Base-by-base conservation (phyloP, 805 yeast species). In the Monosporozyma servazzii region DNA sequence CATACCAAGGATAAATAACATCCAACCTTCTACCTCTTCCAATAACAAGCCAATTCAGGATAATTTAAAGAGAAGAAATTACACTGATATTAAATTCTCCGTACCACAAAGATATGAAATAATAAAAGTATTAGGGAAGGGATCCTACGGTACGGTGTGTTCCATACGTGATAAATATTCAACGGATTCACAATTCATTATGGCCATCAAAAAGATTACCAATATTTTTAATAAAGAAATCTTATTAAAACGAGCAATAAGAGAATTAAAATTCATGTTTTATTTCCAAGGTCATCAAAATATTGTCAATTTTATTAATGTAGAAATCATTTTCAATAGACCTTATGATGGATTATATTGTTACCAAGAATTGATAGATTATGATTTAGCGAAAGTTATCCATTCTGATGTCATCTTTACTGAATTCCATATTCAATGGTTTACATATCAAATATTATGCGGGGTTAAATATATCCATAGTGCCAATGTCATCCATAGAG, bases 11-110 rank as follows among this genome's bases (percentile, higher is more conserved):
- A 25, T 25, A 68, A 88, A 91, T 81, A 86, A 89, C 97, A 91
- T 88, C 84, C 89, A 91, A 47, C 97, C 96, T 56, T 96, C 87
- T 70, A 91, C 76, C 27, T 96, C 88, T 74, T 87, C 95, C 71
- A 72, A 72, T 72, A 72, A 33, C n/a, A 33, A 15, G 15, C 37
- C 37, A 33, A 15, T 33, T 5, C 37, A 33, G 3, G 37, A 33
- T 13, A 33, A 33, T 33, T 18, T 37, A 7, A 17, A 37, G 15
- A 37, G 39, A 10, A 52, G 69, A 45, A 67, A 70, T 3, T 77
- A 71, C 57, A 80, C 79, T 36, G 72, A 76, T 49, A 77, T 79
- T 3, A 75, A 81, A 50, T 86, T 88, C 64, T 79, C 78, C 45
- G 71, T 86, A 48, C 83, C 84, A 54, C 65, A 75, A 1, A 69